phyloP scores from a whole-genome alignment of 148 eudicot genomes.

The Dysphania ambrosioides region DNA sequence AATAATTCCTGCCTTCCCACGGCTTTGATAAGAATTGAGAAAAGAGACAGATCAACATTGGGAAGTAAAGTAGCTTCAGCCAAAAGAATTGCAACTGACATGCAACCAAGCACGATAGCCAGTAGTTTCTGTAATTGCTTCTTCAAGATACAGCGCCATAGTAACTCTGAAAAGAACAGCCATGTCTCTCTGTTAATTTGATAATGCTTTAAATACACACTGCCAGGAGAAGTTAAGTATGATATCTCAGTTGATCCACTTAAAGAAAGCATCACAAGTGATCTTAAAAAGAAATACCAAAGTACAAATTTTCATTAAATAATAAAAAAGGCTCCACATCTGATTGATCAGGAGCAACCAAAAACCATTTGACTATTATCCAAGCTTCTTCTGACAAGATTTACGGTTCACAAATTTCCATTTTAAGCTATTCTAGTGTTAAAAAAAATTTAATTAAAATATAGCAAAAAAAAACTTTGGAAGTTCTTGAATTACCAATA shows the following conservation, averaged over 20 bases:
- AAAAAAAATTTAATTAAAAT: no score
- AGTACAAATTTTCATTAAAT: not conserved
- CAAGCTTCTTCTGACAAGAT: not conserved
- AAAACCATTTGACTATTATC: not conserved
- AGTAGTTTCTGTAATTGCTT: constrained; percentile 68
- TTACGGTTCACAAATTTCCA: not conserved
- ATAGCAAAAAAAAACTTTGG: not conserved
- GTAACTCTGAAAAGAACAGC: constrained; percentile 49
- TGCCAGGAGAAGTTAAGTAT: not conserved
- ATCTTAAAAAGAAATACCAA: no score
- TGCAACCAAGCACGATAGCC: constrained; percentile 87
- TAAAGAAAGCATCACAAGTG: not conserved
- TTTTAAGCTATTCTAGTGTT: not conserved
- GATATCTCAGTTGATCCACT: not conserved
- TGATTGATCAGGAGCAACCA: not conserved
- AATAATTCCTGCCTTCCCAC: constrained; percentile 67
- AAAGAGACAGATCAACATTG: constrained; percentile 83
- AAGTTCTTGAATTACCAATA: constrained; percentile 42
- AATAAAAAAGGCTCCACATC: not conserved
- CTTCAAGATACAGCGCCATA: constrained; percentile 79
- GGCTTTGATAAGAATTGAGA: constrained; percentile 78
- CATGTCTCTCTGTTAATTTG: not conserved
- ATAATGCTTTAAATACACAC: not conserved
- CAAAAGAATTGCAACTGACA: constrained; percentile 94
- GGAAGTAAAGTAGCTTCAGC: constrained; percentile 94